Evolutionary conservation across 495 filamentous ascomycete species (phyloP), one percentile per base, ranked within the genome.

Genomic region (Talaromyces ruber): DNA sequence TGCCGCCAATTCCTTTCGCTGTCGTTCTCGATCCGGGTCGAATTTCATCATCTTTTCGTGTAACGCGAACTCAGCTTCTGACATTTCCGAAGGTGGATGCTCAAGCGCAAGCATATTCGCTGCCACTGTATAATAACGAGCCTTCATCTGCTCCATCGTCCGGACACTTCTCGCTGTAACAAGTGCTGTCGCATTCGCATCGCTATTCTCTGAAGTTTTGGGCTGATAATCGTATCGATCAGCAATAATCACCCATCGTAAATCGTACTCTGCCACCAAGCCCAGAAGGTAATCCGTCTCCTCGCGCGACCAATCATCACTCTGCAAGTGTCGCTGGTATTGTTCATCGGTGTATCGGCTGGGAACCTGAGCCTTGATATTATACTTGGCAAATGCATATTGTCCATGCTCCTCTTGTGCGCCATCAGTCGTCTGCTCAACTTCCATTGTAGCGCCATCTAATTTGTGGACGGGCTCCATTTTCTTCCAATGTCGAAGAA

Each of bases 261-360:
- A 77, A 65, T 94, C 91, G 66, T 85, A 96, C 12, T 93, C 86
- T 52, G 81, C 78, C 11, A 81, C 88, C 26, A 93, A 67, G 26
- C 84, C 74, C 69, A 97, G 78, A 62, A 98, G 74, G 68, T 96
- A 96, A 67, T 97, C 92, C 5, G 94, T 98, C 72, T 98, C 94
- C 58, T 92, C 88, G 63, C 88, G 89, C 21, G 89, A 85, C 94
- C 94, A 98, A 61, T 92, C 84, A 29, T 82, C 76, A 66, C 78
- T 87, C 65, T 83, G 82, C 47, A 98, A 71, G 65, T 90, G 83
- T 58, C 81, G 74, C 56, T 87, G 86, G 72, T 98, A 98, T 68
- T 95, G 88, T 51, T 90, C 91, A 51, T 94, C 89, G 45, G 84
- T 88, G 70, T 97, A 97, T 61, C 70, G 71, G 56, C 83, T 76